Evolutionary conservation across 1,284 basidiomycete species (phyloP), one percentile per base, ranked within the genome.

Genomic region (Cryptococcus hybrid): DNA sequence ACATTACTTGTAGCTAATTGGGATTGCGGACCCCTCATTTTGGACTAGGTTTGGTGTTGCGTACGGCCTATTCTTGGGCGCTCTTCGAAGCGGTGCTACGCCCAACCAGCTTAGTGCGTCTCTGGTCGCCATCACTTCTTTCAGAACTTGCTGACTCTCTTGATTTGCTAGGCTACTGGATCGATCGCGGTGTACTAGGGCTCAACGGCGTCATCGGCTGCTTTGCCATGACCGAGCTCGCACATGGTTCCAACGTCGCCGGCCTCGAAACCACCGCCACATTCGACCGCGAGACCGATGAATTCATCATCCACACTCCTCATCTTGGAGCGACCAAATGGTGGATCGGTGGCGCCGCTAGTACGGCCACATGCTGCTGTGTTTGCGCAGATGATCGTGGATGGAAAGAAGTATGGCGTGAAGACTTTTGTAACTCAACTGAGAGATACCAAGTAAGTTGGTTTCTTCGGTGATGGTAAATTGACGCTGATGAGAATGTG

Each of bases 281-380:
- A 2, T 83, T 84, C 56, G 83, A 84, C 69, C 69, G 70, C 24
- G 64, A 70, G 51, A 74, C 80, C 2, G 83, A 84, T 73, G 82
- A 84, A 67, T 84, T 83, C 53, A 69, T 84, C 52, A 81, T 84
- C 55, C 82, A 84, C 70, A 84, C 83, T 2, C 80, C 81, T 13
- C 76, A 78, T 64, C 68, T 82, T 44, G 76, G 76, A n/a, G 81
- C 81, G 4, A 82, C 81, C 9, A 82, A 82, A 67, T 82, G 81
- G 81, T 82, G 81, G 81, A 84, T 84, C 63, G 83, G 83, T 50
- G 82, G 82, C 52, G 83, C 83, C 1, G 83, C 83, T 3, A 80
- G 80, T 55, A 82, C 82, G 1, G 82, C 82, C 5, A 84, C 83
- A 84, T 71, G 80, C 81, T 59, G 79, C 82, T 48, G 82, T 83